These are phyloP conservation scores for Cucurbita ficifolia DNA, from an alignment of 306 rosid species.

Conservation along the genomic window DNA sequence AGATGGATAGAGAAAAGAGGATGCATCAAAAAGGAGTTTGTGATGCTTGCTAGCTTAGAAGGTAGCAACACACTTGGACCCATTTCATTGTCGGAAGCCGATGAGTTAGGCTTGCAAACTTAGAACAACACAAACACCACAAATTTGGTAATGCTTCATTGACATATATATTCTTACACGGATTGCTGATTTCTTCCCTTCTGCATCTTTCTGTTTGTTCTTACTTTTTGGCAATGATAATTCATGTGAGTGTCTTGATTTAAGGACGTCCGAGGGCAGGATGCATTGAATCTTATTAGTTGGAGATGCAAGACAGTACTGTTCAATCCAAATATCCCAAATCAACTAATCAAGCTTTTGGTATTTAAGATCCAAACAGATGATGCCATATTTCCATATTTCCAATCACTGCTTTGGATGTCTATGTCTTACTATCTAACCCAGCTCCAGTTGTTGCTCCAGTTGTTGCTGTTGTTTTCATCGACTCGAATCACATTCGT, in stretches of 20 bases:
- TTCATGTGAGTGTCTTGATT: neutral
- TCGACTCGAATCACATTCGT: neutral
- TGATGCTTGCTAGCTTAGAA: slow-evolving; percentile 22
- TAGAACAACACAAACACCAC: neutral
- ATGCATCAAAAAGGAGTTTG: slow-evolving; percentile 18
- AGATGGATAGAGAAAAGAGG: slow-evolving; percentile 26
- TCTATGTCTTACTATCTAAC: neutral
- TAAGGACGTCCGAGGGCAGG: neutral
- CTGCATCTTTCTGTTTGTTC: neutral
- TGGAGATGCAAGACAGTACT: neutral
- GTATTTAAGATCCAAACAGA: neutral
- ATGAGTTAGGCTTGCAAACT: slow-evolving; percentile 15
- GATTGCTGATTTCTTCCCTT: neutral
- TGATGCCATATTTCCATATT: neutral
- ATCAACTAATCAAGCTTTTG: neutral
- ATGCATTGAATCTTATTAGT: neutral
- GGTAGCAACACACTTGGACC: slow-evolving; percentile 35
- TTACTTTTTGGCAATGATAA: neutral
- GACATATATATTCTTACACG: slow-evolving; percentile 1
- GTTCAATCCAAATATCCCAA: neutral
- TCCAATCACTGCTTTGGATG: neutral
- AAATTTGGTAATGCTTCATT: neutral
- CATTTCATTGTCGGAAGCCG: slow-evolving; percentile 18
- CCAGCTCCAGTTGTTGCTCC: neutral
- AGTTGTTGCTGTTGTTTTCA: neutral